These are phyloP conservation scores for Pseudogymnoascus sp. DNA, from an alignment of 2,329 filamentous ascomycete species.

Conservation along the genomic window DNA sequence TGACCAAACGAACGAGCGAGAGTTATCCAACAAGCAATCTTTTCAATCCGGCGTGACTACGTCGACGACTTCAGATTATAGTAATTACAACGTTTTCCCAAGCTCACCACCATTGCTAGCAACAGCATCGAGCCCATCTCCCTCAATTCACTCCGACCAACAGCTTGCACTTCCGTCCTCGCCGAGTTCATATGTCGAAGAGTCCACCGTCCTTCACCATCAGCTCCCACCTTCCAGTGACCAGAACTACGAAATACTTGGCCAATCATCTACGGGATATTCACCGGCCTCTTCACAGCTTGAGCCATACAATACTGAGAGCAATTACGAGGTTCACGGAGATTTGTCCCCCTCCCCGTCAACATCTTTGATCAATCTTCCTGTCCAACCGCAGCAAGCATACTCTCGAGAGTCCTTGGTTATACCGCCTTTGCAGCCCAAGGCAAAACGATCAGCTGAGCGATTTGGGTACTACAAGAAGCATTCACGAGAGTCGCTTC, in stretches of 20 bases:
- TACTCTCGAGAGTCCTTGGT: slow-evolving; percentile 55
- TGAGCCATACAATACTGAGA: slow-evolving; percentile 28
- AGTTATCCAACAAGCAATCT: slow-evolving; percentile 27
- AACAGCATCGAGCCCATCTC: slow-evolving; percentile 17
- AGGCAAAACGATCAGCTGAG: slow-evolving; percentile 40
- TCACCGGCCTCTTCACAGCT: slow-evolving; percentile 2
- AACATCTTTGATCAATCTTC: slow-evolving; percentile 22
- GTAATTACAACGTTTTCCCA: slow-evolving; percentile 28
- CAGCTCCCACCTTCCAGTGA: slow-evolving; percentile 15
- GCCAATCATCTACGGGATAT: slow-evolving; percentile 39
- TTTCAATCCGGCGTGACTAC: slow-evolving; percentile 24
- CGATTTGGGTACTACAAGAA: slow-evolving; percentile 40
- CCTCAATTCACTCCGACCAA: slow-evolving; percentile 12
- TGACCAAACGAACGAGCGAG: slow-evolving; percentile 18
- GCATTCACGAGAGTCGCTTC: slow-evolving; percentile 44
- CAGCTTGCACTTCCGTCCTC: slow-evolving; percentile 5
- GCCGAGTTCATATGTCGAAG: background rate
- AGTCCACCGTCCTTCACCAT: slow-evolving; percentile 8
- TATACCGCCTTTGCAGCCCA: slow-evolving; percentile 45
- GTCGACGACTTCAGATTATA: slow-evolving; percentile 25
- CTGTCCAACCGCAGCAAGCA: slow-evolving; percentile 20
- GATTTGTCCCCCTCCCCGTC: slow-evolving; percentile 33
- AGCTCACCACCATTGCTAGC: slow-evolving; percentile 17
- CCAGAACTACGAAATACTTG: slow-evolving; percentile 43
- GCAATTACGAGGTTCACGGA: slow-evolving; percentile 44